These are phyloP conservation scores for Castanea crenata DNA, from an alignment of 306 rosid genomes.

Conservation along the genomic window DNA sequence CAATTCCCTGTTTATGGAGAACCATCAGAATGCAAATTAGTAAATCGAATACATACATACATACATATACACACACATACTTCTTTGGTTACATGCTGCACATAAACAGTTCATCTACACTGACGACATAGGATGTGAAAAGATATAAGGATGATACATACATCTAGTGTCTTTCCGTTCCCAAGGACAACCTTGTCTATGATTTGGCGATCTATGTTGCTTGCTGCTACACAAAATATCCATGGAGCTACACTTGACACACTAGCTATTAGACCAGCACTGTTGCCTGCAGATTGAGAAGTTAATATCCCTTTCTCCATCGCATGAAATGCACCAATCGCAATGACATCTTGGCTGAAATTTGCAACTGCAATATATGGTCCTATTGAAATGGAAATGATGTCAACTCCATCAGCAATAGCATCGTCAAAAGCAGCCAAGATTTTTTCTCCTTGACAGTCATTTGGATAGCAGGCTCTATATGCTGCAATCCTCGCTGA, in stretches of 20 bases:
- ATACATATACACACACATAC: too few relatives aligned
- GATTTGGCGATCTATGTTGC: conserved; percentile 26
- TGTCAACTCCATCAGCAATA: conserved; percentile 45
- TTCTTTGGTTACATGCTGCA: too few relatives aligned
- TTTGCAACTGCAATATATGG: accelerated
- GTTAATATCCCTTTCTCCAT: conserved; percentile 42
- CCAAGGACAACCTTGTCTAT: conserved; percentile 36
- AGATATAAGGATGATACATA: not conserved
- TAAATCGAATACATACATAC: too few relatives aligned
- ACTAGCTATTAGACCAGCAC: conserved; percentile 8
- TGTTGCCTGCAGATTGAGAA: conserved; percentile 37
- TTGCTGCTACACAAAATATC: conserved; percentile 43
- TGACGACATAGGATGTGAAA: not conserved
- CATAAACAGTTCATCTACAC: not conserved
- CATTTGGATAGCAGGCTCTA: not conserved
- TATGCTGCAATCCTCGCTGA: conserved; percentile 26
- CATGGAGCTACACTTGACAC: conserved; percentile 40
- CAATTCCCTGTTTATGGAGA: conserved; percentile 28
- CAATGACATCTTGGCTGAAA: not conserved
- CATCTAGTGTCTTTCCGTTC: conserved; percentile 27
- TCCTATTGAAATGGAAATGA: conserved; percentile 33
- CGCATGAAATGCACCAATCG: conserved; percentile 51
- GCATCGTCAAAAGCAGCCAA: conserved; percentile 46
- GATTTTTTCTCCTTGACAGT: not conserved
- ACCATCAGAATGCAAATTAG: too few relatives aligned